A percentile compares a stretch with the other conserved stretches of the same genome.
These are phyloP conservation scores for Pestalotiopsis sp. DNA, from an alignment of 2,329 filamentous ascomycete genomes.

Conservation along the genomic window DNA sequence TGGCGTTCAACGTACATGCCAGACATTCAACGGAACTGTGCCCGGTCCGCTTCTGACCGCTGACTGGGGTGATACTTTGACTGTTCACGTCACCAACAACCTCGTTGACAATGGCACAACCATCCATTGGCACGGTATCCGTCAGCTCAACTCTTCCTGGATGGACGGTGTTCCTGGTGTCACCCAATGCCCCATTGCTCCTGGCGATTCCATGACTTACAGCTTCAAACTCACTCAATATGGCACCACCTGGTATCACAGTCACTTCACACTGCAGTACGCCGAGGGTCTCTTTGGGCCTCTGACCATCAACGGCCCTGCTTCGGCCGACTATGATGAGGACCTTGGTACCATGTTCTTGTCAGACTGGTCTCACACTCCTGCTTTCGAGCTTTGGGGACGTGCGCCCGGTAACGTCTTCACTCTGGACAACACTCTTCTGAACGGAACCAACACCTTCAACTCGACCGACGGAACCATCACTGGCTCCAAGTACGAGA, in stretches of 20 bases:
- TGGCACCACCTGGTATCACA: conserved; percentile 63
- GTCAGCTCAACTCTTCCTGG: conserved; percentile 54
- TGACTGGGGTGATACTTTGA: conserved; percentile 47
- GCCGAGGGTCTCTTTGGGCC: conserved; percentile 59
- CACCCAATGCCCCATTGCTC: conserved; percentile 54
- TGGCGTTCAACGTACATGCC: conserved; percentile 42
- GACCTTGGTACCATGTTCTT: conserved; percentile 63
- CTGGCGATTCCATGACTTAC: conserved; percentile 57
- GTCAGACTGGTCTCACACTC: conserved; percentile 59
- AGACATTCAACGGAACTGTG: conserved; percentile 59
- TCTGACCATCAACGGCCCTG: conserved; percentile 63
- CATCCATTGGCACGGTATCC: conserved; percentile 66
- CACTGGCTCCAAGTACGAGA: conserved; percentile 22
- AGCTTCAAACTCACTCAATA: conserved; percentile 54
- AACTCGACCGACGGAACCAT: conserved; percentile 24
- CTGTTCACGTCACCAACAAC: conserved; percentile 57
- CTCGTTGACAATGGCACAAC: conserved; percentile 58
- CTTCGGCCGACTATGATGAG: conserved; percentile 60
- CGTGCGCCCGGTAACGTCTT: conserved; percentile 34
- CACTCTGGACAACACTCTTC: conserved; percentile 43
- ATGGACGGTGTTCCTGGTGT: conserved; percentile 58
- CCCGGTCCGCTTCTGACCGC: conserved; percentile 62
- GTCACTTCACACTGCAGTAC: conserved; percentile 52
- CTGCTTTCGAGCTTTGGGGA: conserved; percentile 39
- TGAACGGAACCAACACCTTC: conserved; percentile 34